Evolutionary conservation across 2,329 filamentous ascomycete genomes (phyloP), one percentile per base, ranked within the genome.

Genomic region (Trichothecium roseum): DNA sequence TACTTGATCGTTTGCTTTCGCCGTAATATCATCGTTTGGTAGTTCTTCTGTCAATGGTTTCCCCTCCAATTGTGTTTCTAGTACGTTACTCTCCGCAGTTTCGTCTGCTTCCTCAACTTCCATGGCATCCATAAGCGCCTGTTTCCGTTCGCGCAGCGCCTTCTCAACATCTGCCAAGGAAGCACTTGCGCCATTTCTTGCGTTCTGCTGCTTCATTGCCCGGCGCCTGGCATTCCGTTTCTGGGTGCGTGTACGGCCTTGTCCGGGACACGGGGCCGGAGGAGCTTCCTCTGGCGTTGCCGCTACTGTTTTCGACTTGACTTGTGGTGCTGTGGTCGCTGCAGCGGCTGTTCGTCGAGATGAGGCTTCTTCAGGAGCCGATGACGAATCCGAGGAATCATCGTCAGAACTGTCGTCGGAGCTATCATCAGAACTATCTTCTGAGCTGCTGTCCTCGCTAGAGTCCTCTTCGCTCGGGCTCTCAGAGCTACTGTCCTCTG

Each of bases 171-270:
- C 20, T 24, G 20, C 6, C 6, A 24, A 6, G 10, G 20, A 10
- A 10, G 20, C 20, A 24, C 10, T 24, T 24, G 6, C 20, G 6
- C 10, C 20, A 6, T 24, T 6, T 6, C 6, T 10, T 6, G 20
- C 20, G 17, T 31, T 12, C 17, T 28, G 22, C 29, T 44, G 42
- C 37, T 62, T 61, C 3, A 55, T 53, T 3, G 54, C 51, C 24
- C 63, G 63, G 30, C 70, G 60, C 18, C 72, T 59, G 8, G 61
- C 62, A 41, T 76, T 76, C 5, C 72, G 62, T 40, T 61, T 69
- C 43, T 66, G 64, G 0, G 72, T 75, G 24, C 46, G 56, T 1
- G 53, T 50, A 34, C 66, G 49, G 2, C 65, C 64, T 13, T 49
- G 40, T 2, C 54, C 54, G 5, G 62, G 58, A 4, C 51, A 41